These are phyloP conservation scores for Pyrenochaeta sp. DNA, from an alignment of 2,329 filamentous ascomycete species.

Conservation along the genomic window DNA sequence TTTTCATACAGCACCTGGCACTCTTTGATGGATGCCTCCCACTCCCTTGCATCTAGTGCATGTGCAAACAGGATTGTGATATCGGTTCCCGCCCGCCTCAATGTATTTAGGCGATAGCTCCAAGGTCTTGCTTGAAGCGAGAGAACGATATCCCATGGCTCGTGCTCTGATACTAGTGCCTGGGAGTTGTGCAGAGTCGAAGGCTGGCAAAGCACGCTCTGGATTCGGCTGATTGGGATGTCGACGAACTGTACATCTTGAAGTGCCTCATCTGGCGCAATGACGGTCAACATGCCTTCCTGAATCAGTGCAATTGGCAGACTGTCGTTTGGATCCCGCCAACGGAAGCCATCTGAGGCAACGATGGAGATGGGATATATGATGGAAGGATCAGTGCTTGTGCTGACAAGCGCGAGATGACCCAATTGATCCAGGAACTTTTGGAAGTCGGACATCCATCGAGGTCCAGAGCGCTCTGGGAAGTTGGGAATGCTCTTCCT, in stretches of 20 bases:
- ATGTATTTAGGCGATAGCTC: constrained; percentile 34
- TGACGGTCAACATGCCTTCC: constrained; percentile 26
- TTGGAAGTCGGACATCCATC: constrained; percentile 41
- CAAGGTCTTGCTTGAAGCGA: constrained; percentile 15
- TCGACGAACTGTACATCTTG: constrained; percentile 33
- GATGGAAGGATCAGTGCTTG: constrained; percentile 17
- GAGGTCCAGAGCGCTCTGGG: constrained; percentile 16
- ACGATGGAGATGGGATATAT: constrained; percentile 31
- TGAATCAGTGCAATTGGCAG: constrained; percentile 25
- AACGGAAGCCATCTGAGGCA: constrained; percentile 30
- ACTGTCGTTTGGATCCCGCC: constrained; percentile 16
- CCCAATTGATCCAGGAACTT: constrained; percentile 33
- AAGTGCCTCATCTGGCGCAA: constrained; percentile 22
- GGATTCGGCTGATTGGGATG: constrained; percentile 34
- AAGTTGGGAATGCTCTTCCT: constrained; percentile 31
- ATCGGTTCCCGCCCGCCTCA: constrained; percentile 17
- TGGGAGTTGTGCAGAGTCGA: constrained; percentile 31
- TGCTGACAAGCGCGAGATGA: constrained; percentile 19
- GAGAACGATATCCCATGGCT: constrained; percentile 33
- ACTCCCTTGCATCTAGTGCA: constrained; percentile 27
- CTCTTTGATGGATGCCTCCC: constrained; percentile 22
- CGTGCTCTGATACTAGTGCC: constrained; percentile 12
- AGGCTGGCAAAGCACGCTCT: constrained; percentile 9
- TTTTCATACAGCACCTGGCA: constrained; percentile 2
- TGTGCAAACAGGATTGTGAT: constrained; percentile 31